These are phyloP conservation scores for Craterostigma plantagineum DNA, from an alignment of 257 asterid genomes.

Conservation along the genomic window DNA sequence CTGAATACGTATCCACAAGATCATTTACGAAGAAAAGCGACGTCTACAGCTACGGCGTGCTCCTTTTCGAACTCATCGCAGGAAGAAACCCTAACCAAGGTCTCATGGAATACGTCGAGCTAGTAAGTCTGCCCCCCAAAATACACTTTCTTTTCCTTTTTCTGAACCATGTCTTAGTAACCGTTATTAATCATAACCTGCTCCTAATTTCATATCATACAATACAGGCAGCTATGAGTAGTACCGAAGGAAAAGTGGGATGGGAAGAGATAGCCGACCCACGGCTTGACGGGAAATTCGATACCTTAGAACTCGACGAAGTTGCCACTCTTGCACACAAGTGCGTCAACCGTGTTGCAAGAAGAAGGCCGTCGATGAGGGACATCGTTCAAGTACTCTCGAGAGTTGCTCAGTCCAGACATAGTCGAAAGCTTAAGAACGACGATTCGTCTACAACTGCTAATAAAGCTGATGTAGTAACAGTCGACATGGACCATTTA, in stretches of 20 bases:
- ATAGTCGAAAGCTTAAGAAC: slow-evolving; percentile 21
- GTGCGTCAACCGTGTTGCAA: slow-evolving; percentile 47
- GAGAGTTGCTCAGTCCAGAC: slow-evolving; percentile 33
- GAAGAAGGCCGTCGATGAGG: slow-evolving; percentile 69
- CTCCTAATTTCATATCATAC: no score
- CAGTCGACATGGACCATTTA: slow-evolving; percentile 25
- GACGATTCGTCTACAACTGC: slow-evolving; percentile 24
- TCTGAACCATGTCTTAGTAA: neutral
- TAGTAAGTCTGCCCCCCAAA: slow-evolving; percentile 35
- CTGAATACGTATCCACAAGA: slow-evolving; percentile 80
- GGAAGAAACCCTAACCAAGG: slow-evolving; percentile 93
- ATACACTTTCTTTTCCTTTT: neutral
- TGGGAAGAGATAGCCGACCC: slow-evolving; percentile 92
- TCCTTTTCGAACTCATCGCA: slow-evolving; percentile 78
- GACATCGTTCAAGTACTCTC: slow-evolving; percentile 69
- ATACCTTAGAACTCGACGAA: slow-evolving; percentile 43
- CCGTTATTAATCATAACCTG: no score
- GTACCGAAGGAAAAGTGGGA: slow-evolving; percentile 63
- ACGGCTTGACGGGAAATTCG: slow-evolving; percentile 60
- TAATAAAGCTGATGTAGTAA: slow-evolving; percentile 22
- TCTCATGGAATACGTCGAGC: slow-evolving; percentile 72
- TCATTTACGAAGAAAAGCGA: slow-evolving; percentile 83
- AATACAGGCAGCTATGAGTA: slow-evolving; percentile 83
- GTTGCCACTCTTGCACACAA: slow-evolving; percentile 69
- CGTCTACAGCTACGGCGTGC: slow-evolving; percentile 81